phyloP scores from a whole-genome alignment of 2,329 filamentous ascomycete genomes.

The Scolecobasidium constrictum region DNA sequence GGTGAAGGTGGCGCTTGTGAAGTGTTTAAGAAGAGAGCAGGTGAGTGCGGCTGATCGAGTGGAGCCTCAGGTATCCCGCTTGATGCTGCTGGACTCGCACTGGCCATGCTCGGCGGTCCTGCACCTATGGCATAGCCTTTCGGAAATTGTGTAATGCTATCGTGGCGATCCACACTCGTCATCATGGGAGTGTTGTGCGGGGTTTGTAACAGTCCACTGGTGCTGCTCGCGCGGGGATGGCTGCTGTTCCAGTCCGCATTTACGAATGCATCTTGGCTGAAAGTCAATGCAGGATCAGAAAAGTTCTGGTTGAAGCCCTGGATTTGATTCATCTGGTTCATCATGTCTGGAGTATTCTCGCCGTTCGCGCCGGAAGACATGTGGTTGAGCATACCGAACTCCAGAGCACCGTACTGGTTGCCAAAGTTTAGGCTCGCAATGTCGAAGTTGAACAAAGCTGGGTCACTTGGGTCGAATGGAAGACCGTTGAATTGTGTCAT shows the following conservation, averaged over 20 bases:
- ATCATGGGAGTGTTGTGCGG: conserved; percentile 30
- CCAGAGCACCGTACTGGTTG: conserved; percentile 88
- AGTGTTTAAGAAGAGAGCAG: conserved; percentile 1
- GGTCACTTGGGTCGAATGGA: conserved; percentile 84
- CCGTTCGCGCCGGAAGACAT: conserved; percentile 74
- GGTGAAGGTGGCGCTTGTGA: background rate
- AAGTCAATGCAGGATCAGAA: conserved; percentile 19
- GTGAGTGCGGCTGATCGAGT: conserved; percentile 27
- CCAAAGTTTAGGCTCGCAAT: conserved; percentile 90
- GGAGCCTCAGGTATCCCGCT: conserved; percentile 33
- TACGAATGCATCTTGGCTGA: conserved; percentile 30
- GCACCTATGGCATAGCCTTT: conserved; percentile 53
- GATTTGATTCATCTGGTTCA: conserved; percentile 17
- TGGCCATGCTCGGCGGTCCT: conserved; percentile 43
- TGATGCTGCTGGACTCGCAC: conserved; percentile 46
- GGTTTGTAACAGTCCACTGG: conserved; percentile 30
- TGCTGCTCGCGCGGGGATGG: conserved; percentile 26
- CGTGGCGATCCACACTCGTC: conserved; percentile 20
- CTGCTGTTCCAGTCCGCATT: conserved; percentile 21
- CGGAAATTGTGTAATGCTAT: conserved; percentile 29
- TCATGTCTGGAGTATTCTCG: conserved; percentile 17
- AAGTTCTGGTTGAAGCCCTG: background rate
- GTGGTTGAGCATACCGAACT: conserved; percentile 92
- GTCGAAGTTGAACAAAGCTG: conserved; percentile 90
- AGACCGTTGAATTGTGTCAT: conserved; percentile 37